Evolutionary conservation across 1,284 basidiomycete genomes (phyloP).

Genomic region (Amylostereum areolatum): DNA sequence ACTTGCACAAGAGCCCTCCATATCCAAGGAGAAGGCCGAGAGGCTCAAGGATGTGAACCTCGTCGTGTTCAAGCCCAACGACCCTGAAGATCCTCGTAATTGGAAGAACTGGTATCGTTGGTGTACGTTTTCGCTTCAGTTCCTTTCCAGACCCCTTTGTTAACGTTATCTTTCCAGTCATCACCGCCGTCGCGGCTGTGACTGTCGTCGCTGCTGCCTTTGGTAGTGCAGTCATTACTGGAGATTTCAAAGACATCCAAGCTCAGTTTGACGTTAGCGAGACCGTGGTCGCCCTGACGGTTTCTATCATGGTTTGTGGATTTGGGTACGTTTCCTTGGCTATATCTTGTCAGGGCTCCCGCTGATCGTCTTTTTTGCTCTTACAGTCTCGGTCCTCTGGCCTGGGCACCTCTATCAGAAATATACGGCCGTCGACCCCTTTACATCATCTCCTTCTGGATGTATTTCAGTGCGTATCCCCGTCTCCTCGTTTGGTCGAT

Average conservation of each 20-base stretch:
- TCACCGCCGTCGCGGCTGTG: slow-evolving; percentile 43
- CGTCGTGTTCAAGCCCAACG: slow-evolving; percentile 25
- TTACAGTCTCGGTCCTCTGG: slow-evolving; percentile 29
- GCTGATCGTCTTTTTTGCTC: slow-evolving; percentile 12
- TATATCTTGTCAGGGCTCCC: slow-evolving; percentile 2
- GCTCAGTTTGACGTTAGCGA: slow-evolving; percentile 25
- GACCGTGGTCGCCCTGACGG: slow-evolving; percentile 21
- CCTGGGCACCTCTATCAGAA: slow-evolving; percentile 47
- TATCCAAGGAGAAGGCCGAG: slow-evolving; percentile 27
- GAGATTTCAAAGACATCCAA: slow-evolving; percentile 40
- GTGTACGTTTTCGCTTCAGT: slow-evolving; percentile 13
- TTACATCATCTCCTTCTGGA: slow-evolving; percentile 41
- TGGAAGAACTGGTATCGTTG: slow-evolving; percentile 23
- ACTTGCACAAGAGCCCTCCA: slow-evolving; percentile 18
- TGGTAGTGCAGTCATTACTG: slow-evolving; percentile 34
- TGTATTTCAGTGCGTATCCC: slow-evolving; percentile 31
- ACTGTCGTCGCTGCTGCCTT: slow-evolving; percentile 34
- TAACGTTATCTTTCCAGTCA: slow-evolving; percentile 26
- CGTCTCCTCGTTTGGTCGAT: not conserved
- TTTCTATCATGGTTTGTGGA: slow-evolving; percentile 26
- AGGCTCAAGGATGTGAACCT: slow-evolving; percentile 24
- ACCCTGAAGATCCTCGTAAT: slow-evolving; percentile 29
- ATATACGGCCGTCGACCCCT: slow-evolving; percentile 32
- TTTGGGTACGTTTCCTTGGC: slow-evolving; percentile 20
- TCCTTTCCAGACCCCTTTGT: not conserved